These are phyloP conservation scores for Nemania sp. DNA, from an alignment of 2,329 filamentous ascomycete species.

Conservation along the genomic window DNA sequence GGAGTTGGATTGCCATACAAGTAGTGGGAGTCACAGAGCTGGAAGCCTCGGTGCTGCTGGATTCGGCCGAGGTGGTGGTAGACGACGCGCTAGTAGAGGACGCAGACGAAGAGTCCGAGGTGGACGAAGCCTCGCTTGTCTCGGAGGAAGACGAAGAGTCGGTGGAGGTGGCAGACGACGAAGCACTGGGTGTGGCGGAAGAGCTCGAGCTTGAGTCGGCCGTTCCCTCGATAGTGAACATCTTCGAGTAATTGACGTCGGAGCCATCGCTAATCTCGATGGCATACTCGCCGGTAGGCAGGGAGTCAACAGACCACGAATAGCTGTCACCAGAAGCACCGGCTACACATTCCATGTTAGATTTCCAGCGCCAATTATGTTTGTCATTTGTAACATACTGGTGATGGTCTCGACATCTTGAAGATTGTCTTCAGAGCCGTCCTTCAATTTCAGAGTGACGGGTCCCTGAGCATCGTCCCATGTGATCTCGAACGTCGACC, in stretches of 20 bases:
- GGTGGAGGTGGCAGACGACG: slow-evolving; percentile 23
- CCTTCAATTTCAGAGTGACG: slow-evolving; percentile 48
- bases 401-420: slow-evolving; percentile 41
- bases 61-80: slow-evolving; percentile 11
- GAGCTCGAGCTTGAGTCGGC: slow-evolving; percentile 25
- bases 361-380: not conserved
- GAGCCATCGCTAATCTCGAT: slow-evolving; percentile 48
- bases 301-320: slow-evolving; percentile 44
- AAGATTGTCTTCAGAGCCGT: slow-evolving; percentile 44
- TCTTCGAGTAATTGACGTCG: slow-evolving; percentile 49
- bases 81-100: too few species aligned
- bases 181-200: slow-evolving; percentile 19
- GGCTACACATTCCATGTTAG: slow-evolving; percentile 36
- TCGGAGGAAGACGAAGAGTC: too few species aligned
- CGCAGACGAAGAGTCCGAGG: too few species aligned
- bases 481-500: slow-evolving; percentile 48
- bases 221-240: slow-evolving; percentile 43
- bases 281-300: slow-evolving; percentile 48
- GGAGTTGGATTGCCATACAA: slow-evolving; percentile 11
- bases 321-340: slow-evolving; percentile 41
- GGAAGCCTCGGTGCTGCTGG: slow-evolving; percentile 5
- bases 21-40: slow-evolving; percentile 13
- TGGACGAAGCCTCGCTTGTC: too few species aligned
- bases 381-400: slow-evolving; percentile 39
- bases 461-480: slow-evolving; percentile 47